Evolutionary conservation across 1,284 basidiomycete genomes (phyloP).

Genomic region (Erythrobasidium hasegawianum): DNA sequence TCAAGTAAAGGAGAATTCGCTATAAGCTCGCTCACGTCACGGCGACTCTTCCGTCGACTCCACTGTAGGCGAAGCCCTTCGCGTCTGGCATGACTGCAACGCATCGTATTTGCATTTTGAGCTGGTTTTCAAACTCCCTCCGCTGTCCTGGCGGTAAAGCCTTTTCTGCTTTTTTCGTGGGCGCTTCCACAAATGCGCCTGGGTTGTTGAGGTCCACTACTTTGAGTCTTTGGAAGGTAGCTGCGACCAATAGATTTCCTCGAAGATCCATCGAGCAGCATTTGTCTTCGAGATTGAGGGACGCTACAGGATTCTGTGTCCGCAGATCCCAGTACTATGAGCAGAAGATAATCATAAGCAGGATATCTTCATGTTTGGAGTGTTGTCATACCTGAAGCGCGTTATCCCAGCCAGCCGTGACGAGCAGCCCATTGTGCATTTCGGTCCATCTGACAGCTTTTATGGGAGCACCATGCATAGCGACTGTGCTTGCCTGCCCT

Average conservation of each 20-base stretch:
- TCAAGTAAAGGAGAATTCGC: no score
- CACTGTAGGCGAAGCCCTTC: constrained; percentile 85
- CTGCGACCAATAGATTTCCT: constrained; percentile 85
- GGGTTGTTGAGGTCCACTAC: constrained; percentile 76
- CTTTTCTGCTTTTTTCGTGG: constrained; percentile 56
- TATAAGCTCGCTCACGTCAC: constrained; percentile 96
- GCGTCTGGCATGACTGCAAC: constrained; percentile 76
- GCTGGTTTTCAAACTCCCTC: constrained; percentile 63
- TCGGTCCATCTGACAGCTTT: constrained; percentile 73
- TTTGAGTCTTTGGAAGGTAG: constrained; percentile 83
- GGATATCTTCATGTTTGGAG: neutral
- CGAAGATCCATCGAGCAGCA: constrained; percentile 82
- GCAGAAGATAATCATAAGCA: neutral
- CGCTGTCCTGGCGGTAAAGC: constrained; percentile 5
- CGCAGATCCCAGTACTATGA: constrained; percentile 86
- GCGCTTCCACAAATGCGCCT: constrained; percentile 46
- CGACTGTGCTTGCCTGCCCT: constrained; percentile 61
- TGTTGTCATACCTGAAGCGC: constrained; percentile 27
- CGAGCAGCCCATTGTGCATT: constrained; percentile 64
- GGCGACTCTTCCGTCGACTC: constrained; percentile 90
- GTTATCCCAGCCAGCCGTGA: constrained; percentile 90
- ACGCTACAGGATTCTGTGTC: constrained; percentile 67
- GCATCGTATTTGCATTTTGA: constrained; percentile 92
- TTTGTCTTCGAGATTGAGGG: constrained; percentile 76
- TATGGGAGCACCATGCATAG: constrained; percentile 78